A percentile compares a stretch with the other conserved stretches of the same genome.
These are phyloP conservation scores for Xylaria sp. DNA, from an alignment of 2,329 filamentous ascomycete species.

Conservation along the genomic window DNA sequence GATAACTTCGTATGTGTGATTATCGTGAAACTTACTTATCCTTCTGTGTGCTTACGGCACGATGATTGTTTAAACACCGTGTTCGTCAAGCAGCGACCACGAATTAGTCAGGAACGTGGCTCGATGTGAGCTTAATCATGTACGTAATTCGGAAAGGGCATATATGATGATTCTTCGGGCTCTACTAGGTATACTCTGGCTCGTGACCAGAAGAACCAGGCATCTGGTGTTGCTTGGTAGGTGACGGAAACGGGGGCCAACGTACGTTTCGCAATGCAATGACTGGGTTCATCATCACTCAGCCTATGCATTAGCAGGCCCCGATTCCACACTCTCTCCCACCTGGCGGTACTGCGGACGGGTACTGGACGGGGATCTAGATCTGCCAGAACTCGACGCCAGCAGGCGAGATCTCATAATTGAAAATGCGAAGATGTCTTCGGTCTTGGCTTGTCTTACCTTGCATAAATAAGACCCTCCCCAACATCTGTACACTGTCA, in stretches of 20 bases:
- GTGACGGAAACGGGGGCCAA: slow-evolving; percentile 23
- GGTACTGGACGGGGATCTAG: slow-evolving; percentile 32
- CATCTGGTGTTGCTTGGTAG: slow-evolving; percentile 3
- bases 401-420: slow-evolving; percentile 28
- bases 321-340: slow-evolving; percentile 15
- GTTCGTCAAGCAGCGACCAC: slow-evolving; percentile 29
- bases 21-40: slow-evolving; percentile 14
- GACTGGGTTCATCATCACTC: slow-evolving; percentile 14
- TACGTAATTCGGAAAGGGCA: slow-evolving; percentile 34
- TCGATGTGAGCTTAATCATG: slow-evolving; percentile 32
- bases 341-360: slow-evolving; percentile 5
- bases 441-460: slow-evolving; percentile 34
- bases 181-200: slow-evolving; percentile 11
- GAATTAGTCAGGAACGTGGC: slow-evolving; percentile 30
- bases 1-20: background rate
- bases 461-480: slow-evolving; percentile 29
- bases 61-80: slow-evolving; percentile 31
- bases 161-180: slow-evolving; percentile 16
- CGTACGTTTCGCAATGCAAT: slow-evolving; percentile 21
- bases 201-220: slow-evolving; percentile 12
- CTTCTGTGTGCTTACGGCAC: background rate
- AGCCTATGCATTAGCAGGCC: slow-evolving; percentile 22
- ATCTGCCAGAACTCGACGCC: slow-evolving; percentile 28
- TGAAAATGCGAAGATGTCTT: slow-evolving; percentile 11
- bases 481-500: slow-evolving; percentile 17